Percentiles rank a stretch among this genome's conserved stretches.
These are phyloP conservation scores for Avicennia marina DNA, from an alignment of 257 asterid species.

Conservation along the genomic window DNA sequence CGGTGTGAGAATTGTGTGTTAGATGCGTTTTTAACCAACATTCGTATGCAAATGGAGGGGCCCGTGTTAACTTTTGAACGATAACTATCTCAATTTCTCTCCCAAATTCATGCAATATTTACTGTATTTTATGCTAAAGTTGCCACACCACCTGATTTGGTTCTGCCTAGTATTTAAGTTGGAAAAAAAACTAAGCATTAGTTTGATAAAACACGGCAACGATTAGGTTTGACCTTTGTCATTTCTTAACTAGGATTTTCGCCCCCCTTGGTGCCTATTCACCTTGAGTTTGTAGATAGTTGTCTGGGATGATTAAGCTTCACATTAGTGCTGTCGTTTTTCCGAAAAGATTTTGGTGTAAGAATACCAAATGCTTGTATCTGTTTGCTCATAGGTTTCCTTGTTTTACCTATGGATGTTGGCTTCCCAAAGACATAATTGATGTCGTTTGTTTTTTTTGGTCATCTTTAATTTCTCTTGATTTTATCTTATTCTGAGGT, in stretches of 20 bases:
- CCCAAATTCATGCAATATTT: too few relatives aligned
- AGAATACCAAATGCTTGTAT: background rate
- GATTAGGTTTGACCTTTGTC: background rate
- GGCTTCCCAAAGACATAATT: background rate
- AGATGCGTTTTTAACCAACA: too few relatives aligned
- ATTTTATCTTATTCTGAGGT: background rate
- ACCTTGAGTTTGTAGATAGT: background rate
- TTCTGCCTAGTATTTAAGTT: background rate
- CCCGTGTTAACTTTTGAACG: too few relatives aligned
- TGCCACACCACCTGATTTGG: background rate
- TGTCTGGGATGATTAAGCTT: conserved; percentile 1
- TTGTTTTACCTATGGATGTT: background rate
- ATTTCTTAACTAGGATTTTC: background rate
- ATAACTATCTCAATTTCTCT: too few relatives aligned
- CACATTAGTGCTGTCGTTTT: background rate
- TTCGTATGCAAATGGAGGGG: too few relatives aligned
- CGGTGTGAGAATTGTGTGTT: too few relatives aligned
- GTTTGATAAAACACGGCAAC: background rate
- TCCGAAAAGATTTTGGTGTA: background rate
- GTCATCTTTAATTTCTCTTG: background rate
- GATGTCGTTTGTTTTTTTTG: background rate
- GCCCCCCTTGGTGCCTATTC: background rate
- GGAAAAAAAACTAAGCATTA: background rate
- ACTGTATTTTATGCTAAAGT: too few relatives aligned
- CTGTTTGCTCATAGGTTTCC: background rate